A percentile compares a stretch with the other conserved stretches of the same genome.
phyloP scores from a whole-genome alignment of 1,284 basidiomycete genomes.

The Naganishia cerealis region DNA sequence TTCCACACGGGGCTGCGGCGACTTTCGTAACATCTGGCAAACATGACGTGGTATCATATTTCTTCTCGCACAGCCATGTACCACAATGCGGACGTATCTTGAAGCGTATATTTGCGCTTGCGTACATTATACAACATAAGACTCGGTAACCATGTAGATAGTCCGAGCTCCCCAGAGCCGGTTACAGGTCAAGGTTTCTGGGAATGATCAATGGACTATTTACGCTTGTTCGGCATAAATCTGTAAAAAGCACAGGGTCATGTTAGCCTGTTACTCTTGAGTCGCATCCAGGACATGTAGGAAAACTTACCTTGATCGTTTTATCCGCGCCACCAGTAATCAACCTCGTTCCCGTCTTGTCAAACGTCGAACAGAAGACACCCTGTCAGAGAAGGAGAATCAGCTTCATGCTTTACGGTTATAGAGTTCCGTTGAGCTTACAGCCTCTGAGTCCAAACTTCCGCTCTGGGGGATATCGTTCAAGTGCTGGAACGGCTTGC shows the following conservation, averaged over 20 bases:
- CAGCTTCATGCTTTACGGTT: constrained; percentile 7
- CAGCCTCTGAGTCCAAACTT: constrained; percentile 94
- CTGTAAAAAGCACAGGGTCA: neutral
- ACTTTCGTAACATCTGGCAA: too few species aligned
- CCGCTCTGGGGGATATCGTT: constrained; percentile 95
- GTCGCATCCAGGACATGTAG: neutral
- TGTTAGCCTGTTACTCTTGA: neutral
- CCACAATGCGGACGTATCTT: too few species aligned
- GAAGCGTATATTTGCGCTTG: too few species aligned
- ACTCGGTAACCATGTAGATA: too few species aligned
- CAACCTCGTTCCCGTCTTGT: constrained; percentile 87
- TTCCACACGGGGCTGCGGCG: too few species aligned
- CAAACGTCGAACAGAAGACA: constrained; percentile 93
- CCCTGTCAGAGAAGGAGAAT: constrained; percentile 40
- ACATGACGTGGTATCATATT: too few species aligned
- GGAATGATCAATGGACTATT: neutral
- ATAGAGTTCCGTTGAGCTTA: constrained; percentile 44
- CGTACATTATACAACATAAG: too few species aligned
- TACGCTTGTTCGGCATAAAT: constrained; percentile 33
- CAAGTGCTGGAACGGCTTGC: constrained; percentile 89
- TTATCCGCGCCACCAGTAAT: constrained; percentile 98
- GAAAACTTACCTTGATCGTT: constrained; percentile 80
- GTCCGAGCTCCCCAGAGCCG: too few species aligned
- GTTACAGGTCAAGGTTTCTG: too few species aligned
- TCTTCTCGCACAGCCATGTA: too few species aligned